phyloP scores from a whole-genome alignment of 1,139 yeast genomes.

The Sugiyamaella paludigena region DNA sequence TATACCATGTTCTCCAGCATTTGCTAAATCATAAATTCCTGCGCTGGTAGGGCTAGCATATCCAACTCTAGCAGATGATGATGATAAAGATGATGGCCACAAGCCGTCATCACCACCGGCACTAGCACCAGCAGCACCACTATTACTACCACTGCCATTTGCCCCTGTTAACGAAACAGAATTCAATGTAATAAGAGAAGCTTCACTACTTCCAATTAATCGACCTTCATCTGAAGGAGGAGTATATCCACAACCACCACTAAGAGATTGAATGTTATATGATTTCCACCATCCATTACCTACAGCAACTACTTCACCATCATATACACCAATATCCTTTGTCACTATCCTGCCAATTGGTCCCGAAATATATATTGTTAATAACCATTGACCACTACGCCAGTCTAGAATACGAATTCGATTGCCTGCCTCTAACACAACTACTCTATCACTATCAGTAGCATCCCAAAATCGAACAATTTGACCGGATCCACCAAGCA shows the following conservation, averaged over 20 bases:
- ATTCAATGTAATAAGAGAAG: not conserved
- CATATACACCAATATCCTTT: conserved; percentile 30
- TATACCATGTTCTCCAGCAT: conserved; percentile 20
- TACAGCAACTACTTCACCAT: conserved; percentile 33
- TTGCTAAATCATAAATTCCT: conserved; percentile 18
- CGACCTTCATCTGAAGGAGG: conserved; percentile 24
- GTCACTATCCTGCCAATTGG: conserved; percentile 12
- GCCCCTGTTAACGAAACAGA: not conserved
- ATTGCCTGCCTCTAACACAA: conserved; percentile 38
- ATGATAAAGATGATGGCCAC: not conserved
- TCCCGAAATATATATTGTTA: conserved; percentile 30
- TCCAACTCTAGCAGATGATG: conserved; percentile 2
- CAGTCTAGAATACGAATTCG: conserved; percentile 37
- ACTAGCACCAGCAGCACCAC: too few relatives aligned
- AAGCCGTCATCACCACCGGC: too few relatives aligned
- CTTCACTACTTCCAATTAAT: conserved; percentile 13
- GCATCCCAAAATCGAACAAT: conserved; percentile 38
- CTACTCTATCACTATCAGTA: conserved; percentile 34
- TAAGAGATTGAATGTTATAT: conserved; percentile 27
- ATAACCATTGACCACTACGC: conserved; percentile 35
- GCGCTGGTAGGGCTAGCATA: conserved; percentile 12
- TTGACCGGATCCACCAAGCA: conserved; percentile 30
- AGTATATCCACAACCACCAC: conserved; percentile 34
- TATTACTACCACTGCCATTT: not conserved
- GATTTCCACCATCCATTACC: conserved; percentile 41